These are phyloP conservation scores for Leucaena leucocephala DNA, from an alignment of 306 rosid species.

Conservation along the genomic window DNA sequence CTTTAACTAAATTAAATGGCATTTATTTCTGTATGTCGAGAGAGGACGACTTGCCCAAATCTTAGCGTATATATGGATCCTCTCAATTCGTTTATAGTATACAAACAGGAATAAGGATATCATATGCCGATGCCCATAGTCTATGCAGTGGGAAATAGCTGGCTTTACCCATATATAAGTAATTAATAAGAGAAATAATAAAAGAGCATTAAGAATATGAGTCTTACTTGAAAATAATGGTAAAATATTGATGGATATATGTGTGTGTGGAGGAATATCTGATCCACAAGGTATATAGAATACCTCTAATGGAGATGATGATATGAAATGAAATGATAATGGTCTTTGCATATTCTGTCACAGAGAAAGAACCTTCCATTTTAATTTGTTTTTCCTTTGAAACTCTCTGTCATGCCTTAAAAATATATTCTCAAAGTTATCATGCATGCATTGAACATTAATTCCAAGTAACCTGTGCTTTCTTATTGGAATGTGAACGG, in stretches of 20 bases:
- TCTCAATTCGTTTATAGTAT: background rate
- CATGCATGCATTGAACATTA: slow-evolving; percentile 35
- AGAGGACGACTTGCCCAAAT: background rate
- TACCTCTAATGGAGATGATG: slow-evolving; percentile 22
- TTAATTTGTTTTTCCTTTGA: slow-evolving; percentile 24
- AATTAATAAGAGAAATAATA: background rate
- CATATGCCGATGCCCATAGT: slow-evolving; percentile 11
- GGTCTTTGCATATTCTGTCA: slow-evolving; percentile 8
- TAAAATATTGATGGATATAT: background rate
- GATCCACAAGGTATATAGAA: slow-evolving; percentile 32
- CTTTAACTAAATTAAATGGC: background rate
- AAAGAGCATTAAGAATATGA: background rate
- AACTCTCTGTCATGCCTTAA: slow-evolving; percentile 25
- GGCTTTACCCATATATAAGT: background rate
- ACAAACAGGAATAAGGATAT: slow-evolving; percentile 2
- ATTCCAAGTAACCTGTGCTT: background rate
- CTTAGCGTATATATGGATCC: background rate
- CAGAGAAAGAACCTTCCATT: slow-evolving; percentile 29
- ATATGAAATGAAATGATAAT: slow-evolving; percentile 18
- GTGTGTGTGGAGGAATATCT: slow-evolving; percentile 14
- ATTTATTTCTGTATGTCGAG: background rate
- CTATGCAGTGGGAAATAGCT: slow-evolving; percentile 9
- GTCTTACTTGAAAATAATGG: slow-evolving; percentile 2
- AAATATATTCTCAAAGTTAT: slow-evolving; percentile 17
- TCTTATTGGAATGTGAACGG: slow-evolving; percentile 12